These are phyloP conservation scores for Exserohilum turcica DNA, from an alignment of 2,329 filamentous ascomycete species.

Conservation along the genomic window DNA sequence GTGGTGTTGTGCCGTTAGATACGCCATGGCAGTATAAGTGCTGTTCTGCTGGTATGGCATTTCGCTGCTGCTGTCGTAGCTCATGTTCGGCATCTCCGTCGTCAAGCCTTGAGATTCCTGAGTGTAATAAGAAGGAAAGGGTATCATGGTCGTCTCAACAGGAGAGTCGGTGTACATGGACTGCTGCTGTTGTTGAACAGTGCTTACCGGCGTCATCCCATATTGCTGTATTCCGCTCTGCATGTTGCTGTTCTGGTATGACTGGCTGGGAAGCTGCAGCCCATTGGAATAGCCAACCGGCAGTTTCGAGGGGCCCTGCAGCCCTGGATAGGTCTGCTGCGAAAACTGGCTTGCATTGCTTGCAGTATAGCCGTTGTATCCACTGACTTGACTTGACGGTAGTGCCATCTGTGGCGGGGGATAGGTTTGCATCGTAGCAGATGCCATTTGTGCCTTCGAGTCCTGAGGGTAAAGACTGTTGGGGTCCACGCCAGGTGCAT, in stretches of 20 bases:
- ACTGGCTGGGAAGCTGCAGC: slow-evolving; percentile 35
- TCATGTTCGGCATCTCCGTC: slow-evolving; percentile 29
- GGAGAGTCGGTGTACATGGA: slow-evolving; percentile 45
- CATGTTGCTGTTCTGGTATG: slow-evolving; percentile 34
- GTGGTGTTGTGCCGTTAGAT: slow-evolving; percentile 38
- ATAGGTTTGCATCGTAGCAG: slow-evolving; percentile 46
- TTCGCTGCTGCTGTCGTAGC: slow-evolving; percentile 32
- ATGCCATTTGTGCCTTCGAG: slow-evolving; percentile 21
- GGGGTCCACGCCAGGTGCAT: slow-evolving; percentile 42
- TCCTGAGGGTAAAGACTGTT: slow-evolving; percentile 35
- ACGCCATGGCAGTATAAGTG: slow-evolving; percentile 42
- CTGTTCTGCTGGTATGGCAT: slow-evolving; percentile 40
- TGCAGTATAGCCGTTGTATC: slow-evolving; percentile 28
- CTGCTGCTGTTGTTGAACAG: slow-evolving; percentile 37
- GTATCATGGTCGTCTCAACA: slow-evolving; percentile 38
- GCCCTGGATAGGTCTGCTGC: slow-evolving; percentile 43
- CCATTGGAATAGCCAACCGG: slow-evolving; percentile 38
- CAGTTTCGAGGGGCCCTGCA: slow-evolving; percentile 38
- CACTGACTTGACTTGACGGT: slow-evolving; percentile 24
- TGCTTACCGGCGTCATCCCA: slow-evolving; percentile 37
- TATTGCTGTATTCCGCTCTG: slow-evolving; percentile 31
- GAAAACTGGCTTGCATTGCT: slow-evolving; percentile 26
- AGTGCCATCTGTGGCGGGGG: slow-evolving; percentile 45
- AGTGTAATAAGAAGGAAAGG: slow-evolving; percentile 40
- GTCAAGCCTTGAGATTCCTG: slow-evolving; percentile 38